Percentiles rank a stretch among this genome's conserved stretches.
Conservation (phyloP, 2,329 filamentous ascomycete genomes). For the Arthrobotrys sinensis region DNA sequence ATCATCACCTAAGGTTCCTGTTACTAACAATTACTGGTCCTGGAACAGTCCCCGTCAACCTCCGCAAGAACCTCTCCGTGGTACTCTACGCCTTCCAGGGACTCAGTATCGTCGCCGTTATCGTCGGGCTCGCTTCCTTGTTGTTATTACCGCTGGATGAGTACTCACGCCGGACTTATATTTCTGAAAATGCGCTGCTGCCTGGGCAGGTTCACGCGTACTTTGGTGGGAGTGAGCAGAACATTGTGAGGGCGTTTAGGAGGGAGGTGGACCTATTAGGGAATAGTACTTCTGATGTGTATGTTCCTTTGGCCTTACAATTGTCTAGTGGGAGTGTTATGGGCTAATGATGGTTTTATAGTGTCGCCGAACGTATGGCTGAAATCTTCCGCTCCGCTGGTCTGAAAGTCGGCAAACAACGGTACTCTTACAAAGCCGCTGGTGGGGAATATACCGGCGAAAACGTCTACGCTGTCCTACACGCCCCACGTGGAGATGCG, state of each 20-base stretch:
- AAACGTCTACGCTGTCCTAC: conserved; percentile 93
- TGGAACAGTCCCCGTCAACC: conserved; percentile 56
- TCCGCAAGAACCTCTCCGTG: conserved; percentile 60
- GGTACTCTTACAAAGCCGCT: conserved; percentile 86
- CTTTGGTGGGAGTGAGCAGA: conserved; percentile 95
- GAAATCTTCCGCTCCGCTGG: conserved; percentile 83
- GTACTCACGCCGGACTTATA: conserved; percentile 93
- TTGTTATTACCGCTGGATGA: conserved; percentile 89
- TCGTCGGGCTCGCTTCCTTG: conserved; percentile 91
- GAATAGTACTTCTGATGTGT: conserved; percentile 66
- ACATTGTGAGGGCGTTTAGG: conserved; percentile 90
- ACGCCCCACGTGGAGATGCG: conserved; percentile 93
- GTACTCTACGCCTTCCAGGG: conserved; percentile 59
- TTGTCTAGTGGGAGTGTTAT: conserved; percentile 40
- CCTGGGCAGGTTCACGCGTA: conserved; percentile 98
- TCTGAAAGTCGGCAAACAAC: conserved; percentile 88
- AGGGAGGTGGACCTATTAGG: conserved; percentile 81
- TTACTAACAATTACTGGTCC: background rate
- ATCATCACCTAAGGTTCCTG: background rate
- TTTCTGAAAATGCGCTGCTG: conserved; percentile 95
- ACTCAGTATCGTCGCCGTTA: conserved; percentile 64
- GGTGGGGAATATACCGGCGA: conserved; percentile 82
- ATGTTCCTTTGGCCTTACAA: conserved; percentile 25
- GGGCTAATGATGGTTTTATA: conserved; percentile 61
- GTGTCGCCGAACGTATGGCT: conserved; percentile 79